These are phyloP conservation scores for Salix exigua DNA, from an alignment of 345 rosid species.

Conservation along the genomic window DNA sequence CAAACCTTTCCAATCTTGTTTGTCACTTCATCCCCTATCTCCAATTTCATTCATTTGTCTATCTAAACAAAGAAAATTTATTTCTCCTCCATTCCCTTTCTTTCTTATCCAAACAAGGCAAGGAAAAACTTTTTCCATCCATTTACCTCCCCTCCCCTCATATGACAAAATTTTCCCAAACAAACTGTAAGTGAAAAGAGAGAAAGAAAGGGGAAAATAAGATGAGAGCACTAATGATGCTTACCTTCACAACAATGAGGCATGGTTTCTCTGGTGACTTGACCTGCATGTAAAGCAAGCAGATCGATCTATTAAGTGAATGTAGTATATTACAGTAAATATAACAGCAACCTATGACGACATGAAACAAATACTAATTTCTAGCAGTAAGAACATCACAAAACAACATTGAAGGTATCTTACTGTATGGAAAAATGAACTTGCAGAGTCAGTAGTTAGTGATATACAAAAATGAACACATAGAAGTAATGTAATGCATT, in stretches of 20 bases:
- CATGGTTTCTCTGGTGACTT: slow-evolving; percentile 53
- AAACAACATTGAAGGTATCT: background rate
- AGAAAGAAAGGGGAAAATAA: background rate
- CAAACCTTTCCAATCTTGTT: no score
- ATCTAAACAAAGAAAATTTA: no score
- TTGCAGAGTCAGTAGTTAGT: background rate
- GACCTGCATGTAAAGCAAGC: slow-evolving; percentile 46
- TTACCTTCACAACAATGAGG: slow-evolving; percentile 61
- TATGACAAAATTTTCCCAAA: no score
- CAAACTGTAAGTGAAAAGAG: background rate
- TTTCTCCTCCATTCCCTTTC: no score
- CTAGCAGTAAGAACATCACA: background rate
- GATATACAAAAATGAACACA: background rate
- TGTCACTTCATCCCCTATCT: no score
- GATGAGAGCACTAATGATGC: slow-evolving; percentile 14
- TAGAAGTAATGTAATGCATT: background rate
- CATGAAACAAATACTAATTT: background rate
- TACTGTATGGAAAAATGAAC: background rate
- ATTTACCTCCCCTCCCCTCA: no score
- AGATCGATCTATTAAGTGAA: slow-evolving; percentile 11
- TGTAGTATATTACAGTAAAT: background rate
- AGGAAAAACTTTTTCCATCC: no score
- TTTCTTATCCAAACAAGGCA: no score
- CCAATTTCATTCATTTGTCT: no score
- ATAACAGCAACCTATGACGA: background rate